Evolutionary conservation across 2,329 filamentous ascomycete species (phyloP).

Genomic region (Alternaria rosae): DNA sequence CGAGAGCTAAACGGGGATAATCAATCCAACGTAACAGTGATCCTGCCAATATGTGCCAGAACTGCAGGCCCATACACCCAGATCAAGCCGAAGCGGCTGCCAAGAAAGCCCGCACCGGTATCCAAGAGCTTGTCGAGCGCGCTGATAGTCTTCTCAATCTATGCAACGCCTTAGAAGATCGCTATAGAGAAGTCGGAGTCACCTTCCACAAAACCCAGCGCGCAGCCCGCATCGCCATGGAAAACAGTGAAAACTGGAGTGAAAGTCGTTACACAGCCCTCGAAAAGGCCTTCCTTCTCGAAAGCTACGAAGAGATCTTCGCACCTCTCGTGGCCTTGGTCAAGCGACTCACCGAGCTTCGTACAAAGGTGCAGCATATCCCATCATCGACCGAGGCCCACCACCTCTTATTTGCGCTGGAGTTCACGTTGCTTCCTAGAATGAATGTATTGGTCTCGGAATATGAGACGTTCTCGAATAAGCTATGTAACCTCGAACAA

Average conservation of each 20-base stretch:
- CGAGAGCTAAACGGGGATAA: background rate
- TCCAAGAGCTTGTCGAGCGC: background rate
- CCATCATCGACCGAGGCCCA: background rate
- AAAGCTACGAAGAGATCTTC: slow-evolving; percentile 8
- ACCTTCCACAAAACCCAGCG: background rate
- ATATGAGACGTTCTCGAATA: background rate
- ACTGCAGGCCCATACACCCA: background rate
- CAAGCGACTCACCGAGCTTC: background rate
- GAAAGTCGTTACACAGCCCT: background rate
- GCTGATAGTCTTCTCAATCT: background rate
- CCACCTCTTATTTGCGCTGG: background rate
- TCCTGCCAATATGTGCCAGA: background rate
- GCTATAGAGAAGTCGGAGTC: background rate
- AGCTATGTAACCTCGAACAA: background rate
- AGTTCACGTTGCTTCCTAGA: background rate
- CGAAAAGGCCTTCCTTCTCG: background rate
- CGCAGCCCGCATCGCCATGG: background rate
- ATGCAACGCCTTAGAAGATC: background rate
- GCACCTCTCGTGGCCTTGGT: background rate
- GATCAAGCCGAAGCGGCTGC: background rate
- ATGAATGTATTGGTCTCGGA: background rate
- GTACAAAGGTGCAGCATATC: background rate
- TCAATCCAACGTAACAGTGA: background rate
- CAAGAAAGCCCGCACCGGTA: background rate
- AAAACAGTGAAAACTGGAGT: background rate